A percentile compares a stretch with the other conserved stretches of the same genome.
Conservation (phyloP, 2,329 filamentous ascomycete genomes). For the Mycogone perniciosa region DNA sequence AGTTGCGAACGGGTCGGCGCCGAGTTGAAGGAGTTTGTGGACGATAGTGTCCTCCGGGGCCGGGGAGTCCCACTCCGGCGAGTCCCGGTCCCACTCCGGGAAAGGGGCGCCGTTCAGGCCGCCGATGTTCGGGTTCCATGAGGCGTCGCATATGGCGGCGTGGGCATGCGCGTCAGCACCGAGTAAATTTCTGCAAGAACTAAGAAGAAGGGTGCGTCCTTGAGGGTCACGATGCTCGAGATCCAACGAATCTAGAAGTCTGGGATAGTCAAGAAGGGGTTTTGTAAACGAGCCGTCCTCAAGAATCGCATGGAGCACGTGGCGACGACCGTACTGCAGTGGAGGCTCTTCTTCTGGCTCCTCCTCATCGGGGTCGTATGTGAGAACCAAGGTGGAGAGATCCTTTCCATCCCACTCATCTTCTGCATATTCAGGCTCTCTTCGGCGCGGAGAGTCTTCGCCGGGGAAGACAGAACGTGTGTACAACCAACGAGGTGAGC, state of each 20-base stretch:
- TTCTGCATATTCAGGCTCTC: too few relatives aligned
- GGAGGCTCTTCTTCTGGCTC: too few relatives aligned
- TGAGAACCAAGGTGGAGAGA: too few relatives aligned
- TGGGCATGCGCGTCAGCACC: not conserved
- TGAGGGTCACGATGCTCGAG: slow-evolving; percentile 1
- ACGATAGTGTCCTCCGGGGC: not conserved
- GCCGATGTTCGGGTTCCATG: too few relatives aligned
- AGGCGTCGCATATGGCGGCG: not conserved
- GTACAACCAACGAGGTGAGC: too few relatives aligned
- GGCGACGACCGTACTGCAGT: not conserved
- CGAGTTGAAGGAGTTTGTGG: not conserved
- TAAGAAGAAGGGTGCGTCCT: slow-evolving; percentile 2
- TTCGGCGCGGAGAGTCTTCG: too few relatives aligned
- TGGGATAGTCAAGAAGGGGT: not conserved
- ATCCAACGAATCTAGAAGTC: not conserved
- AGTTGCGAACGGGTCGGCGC: not conserved
- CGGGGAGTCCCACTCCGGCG: not conserved
- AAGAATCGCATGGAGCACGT: slow-evolving; percentile 1
- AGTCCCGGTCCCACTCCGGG: not conserved
- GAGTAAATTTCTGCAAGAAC: not conserved
- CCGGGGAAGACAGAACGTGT: too few relatives aligned
- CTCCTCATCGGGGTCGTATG: too few relatives aligned
- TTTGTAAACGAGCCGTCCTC: not conserved
- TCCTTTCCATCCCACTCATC: too few relatives aligned
- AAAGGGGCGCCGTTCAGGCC: not conserved